phyloP scores from a whole-genome alignment of 2,329 filamentous ascomycete genomes.

The Fusarium torreyae region DNA sequence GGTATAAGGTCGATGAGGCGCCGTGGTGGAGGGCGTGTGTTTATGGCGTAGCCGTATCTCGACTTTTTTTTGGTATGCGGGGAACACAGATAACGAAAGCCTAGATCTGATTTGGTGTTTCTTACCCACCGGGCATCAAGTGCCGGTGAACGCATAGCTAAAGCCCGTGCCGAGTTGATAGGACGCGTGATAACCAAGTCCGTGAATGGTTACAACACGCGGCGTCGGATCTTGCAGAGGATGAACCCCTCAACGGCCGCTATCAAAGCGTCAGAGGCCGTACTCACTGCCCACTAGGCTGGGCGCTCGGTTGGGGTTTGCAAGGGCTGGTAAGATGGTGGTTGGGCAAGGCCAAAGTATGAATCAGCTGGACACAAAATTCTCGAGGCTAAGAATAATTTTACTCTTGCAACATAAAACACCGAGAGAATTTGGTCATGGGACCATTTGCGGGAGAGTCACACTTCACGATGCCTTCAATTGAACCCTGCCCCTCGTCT shows the following conservation, averaged over 20 bases:
- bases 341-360: neutral
- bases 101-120: constrained; percentile 23
- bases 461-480: constrained; percentile 37
- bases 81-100: constrained; percentile 34
- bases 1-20: constrained; percentile 3
- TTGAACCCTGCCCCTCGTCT: neutral
- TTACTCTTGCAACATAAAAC: constrained; percentile 16
- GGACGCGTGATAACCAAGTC: constrained; percentile 31
- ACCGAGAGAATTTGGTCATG: constrained; percentile 27
- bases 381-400: constrained; percentile 4
- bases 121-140: constrained; percentile 36
- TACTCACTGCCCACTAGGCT: neutral
- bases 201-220: constrained; percentile 14
- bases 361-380: constrained; percentile 29
- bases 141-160: constrained; percentile 19
- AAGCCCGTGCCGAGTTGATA: constrained; percentile 31
- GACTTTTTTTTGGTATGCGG: constrained; percentile 26
- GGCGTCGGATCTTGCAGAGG: constrained; percentile 22
- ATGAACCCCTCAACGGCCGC: constrained; percentile 11
- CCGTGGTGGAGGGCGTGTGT: constrained; percentile 33
- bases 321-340: neutral
- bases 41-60: constrained; percentile 8
- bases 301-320: constrained; percentile 21
- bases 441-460: constrained; percentile 32
- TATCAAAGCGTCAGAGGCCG: constrained; percentile 10